Evolutionary conservation across 176 grass and related monocot genomes (phyloP), one percentile per base, ranked within the genome.

Genomic region (Lolium rigidum): DNA sequence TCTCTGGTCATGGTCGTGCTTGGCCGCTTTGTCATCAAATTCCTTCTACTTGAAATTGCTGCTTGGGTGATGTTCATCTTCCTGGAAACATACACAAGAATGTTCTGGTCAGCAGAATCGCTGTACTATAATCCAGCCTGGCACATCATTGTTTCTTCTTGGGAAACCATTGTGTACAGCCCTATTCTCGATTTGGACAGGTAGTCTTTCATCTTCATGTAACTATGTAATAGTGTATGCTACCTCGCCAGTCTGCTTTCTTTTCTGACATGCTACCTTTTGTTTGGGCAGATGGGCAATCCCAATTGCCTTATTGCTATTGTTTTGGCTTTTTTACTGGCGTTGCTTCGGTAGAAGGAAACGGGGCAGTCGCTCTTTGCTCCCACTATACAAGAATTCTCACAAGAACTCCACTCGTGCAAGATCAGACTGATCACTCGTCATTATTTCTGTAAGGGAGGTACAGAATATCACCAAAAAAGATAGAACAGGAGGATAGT

Each of bases 41-140:
- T 99, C 85, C 88, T 99, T 72, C 80, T 99, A 21, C 81, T 99
- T 48, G 97, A 99, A 86, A 89, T 99, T 64, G 73, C 86, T 66
- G 97, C 94, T 31, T 99, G 97, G 97, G 74, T 96, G 26, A 94
- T 99, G 97, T 99, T 99, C 11, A 96, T 99, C 68, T 96, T 99
- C 92, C 88, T 96, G 71, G 97, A 99, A 77, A 94, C 94, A 1
- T 99, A 96, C 67, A 99, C 97, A 16, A 85, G 97, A 71, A 91
- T 99, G 97, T 99, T 99, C 90, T 99, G 97, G 97, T 94, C 97
- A 64, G 92, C 97, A 0, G 94, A 99, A 18, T 92, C 94, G 1
- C 67, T 99, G 1, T 99, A 91, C 54, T 99, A 96, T 70, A 99
- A 99, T 82, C 97, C 97, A 54, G 97, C 94, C 70, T 99, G 97